phyloP scores from a whole-genome alignment of 2,329 filamentous ascomycete species.

The Ophiostoma sp. region DNA sequence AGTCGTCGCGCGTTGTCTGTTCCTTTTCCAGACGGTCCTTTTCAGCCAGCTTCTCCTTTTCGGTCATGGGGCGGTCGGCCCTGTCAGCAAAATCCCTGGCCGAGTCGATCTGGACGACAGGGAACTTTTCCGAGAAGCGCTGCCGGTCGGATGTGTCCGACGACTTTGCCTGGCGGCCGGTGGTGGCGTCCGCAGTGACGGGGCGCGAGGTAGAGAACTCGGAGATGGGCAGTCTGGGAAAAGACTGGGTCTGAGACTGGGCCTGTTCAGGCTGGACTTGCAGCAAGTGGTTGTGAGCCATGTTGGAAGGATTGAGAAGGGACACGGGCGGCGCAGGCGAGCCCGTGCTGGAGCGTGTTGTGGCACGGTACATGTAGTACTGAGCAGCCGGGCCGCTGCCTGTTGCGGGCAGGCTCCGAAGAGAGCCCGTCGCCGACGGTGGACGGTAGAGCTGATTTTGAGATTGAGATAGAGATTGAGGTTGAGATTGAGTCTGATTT shows the following conservation, averaged over 20 bases:
- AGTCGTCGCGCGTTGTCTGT: constrained; percentile 8
- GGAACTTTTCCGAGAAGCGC: background rate
- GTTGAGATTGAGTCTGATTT: background rate
- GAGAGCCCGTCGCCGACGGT: constrained; percentile 8
- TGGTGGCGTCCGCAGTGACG: constrained; percentile 3
- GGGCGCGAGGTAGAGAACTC: constrained; percentile 14
- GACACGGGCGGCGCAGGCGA: constrained; percentile 24
- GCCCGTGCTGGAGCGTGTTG: constrained; percentile 12
- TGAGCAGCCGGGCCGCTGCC: background rate
- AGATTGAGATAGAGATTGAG: background rate
- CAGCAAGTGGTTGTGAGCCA: background rate
- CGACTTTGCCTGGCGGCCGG: background rate
- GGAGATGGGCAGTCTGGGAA: constrained; percentile 10
- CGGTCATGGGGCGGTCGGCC: background rate
- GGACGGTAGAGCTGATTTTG: background rate
- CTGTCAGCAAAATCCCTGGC: background rate
- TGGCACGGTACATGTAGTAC: constrained; percentile 17
- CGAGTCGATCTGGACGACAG: background rate
- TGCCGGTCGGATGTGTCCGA: background rate
- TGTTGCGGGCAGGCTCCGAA: background rate
- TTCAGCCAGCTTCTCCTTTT: background rate
- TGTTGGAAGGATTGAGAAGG: constrained; percentile 16
- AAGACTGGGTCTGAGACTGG: background rate
- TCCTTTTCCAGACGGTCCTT: constrained; percentile 8
- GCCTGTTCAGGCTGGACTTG: background rate